Evolutionary conservation across 1,284 basidiomycete species (phyloP).

Genomic region (Melampsora occidentalis): DNA sequence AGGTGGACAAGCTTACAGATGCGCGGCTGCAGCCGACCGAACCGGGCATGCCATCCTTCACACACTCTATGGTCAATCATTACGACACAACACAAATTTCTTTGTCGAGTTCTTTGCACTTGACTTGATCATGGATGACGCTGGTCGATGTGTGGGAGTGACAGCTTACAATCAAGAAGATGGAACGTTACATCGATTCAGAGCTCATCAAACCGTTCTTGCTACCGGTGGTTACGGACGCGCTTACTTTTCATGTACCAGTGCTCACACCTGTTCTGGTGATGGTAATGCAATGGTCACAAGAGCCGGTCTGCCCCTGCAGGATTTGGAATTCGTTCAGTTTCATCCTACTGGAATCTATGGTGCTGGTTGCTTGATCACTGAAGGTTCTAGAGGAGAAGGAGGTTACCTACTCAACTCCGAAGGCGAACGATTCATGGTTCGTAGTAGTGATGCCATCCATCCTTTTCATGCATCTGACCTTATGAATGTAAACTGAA

Average conservation of each 20-base stretch:
- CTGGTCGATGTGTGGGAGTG: conserved; percentile 97
- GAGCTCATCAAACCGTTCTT: conserved; percentile 95
- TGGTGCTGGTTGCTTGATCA: conserved; percentile 97
- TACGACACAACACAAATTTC: conserved; percentile 99
- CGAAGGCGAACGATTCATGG: conserved; percentile 99
- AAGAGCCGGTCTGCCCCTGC: conserved; percentile 91
- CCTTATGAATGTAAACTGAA: too few relatives aligned
- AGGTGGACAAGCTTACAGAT: conserved; percentile 98
- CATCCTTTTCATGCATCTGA: background rate
- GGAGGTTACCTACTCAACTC: conserved; percentile 98
- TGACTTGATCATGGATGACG: conserved; percentile 94
- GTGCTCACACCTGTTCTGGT: conserved; percentile 97
- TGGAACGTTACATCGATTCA: conserved; percentile 96
- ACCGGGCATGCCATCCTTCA: conserved; percentile 98
- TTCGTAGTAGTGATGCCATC: conserved; percentile 3
- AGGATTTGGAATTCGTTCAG: conserved; percentile 98
- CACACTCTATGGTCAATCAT: conserved; percentile 97
- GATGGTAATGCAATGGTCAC: conserved; percentile 99
- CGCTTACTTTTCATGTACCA: conserved; percentile 98
- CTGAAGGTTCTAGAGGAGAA: conserved; percentile 98
- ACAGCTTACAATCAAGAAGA: conserved; percentile 99
- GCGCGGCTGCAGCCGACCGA: conserved; percentile 96
- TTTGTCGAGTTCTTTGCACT: conserved; percentile 99
- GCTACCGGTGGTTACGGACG: conserved; percentile 99
- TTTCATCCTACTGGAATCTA: conserved; percentile 99